Evolutionary conservation across 1,284 basidiomycete genomes (phyloP).

Genomic region (Trichosporon sp.): DNA sequence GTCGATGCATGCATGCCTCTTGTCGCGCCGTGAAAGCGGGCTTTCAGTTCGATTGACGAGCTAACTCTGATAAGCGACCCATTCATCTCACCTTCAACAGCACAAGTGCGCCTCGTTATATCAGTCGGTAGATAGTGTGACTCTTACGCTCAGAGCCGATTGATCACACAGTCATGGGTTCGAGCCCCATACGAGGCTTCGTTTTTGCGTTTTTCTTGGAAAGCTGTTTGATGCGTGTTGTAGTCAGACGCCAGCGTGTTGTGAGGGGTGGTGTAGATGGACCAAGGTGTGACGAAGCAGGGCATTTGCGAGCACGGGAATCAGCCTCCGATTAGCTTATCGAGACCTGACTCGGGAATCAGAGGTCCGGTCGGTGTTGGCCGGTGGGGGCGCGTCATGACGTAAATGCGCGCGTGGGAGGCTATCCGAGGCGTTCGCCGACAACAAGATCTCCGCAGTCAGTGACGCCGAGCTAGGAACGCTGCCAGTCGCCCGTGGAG

Average conservation of each 20-base stretch:
- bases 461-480: not conserved
- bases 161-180: slow-evolving; percentile 7
- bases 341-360: not conserved
- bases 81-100: not conserved
- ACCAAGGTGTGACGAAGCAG: not conserved
- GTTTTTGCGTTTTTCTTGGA: not conserved
- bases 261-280: not conserved
- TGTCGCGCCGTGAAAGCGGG: too few relatives aligned
- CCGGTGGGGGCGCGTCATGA: not conserved
- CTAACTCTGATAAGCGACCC: not conserved
- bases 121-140: slow-evolving; percentile 7
- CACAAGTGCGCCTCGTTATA: slow-evolving; percentile 2
- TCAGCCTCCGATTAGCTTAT: too few relatives aligned
- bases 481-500: not conserved
- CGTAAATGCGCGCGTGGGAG: not conserved
- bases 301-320: not conserved
- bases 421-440: not conserved
- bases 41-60: not conserved
- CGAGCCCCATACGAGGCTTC: slow-evolving; percentile 5
- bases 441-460: not conserved
- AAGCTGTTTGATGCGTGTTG: too few relatives aligned
- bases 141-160: not conserved
- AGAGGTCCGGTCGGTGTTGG: not conserved
- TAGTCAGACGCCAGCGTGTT: too few relatives aligned
- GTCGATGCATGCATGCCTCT: too few relatives aligned